These are phyloP conservation scores for Parietaria judaica DNA, from an alignment of 306 rosid species.

Conservation along the genomic window DNA sequence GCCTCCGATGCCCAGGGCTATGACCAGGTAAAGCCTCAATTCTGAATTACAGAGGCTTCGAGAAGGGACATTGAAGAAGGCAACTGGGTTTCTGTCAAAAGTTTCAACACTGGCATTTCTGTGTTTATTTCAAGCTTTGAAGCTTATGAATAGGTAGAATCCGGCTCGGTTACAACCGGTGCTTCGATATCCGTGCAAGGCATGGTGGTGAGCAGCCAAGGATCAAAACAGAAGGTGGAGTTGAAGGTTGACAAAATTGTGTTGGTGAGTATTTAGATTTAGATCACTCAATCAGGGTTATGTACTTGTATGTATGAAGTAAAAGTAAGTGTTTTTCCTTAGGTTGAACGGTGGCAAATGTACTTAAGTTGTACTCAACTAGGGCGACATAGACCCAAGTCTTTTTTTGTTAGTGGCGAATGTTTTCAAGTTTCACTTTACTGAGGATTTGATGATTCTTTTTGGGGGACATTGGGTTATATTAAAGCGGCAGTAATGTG, in stretches of 20 bases:
- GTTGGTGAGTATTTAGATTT: constrained; percentile 63
- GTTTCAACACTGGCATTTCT: constrained; percentile 1
- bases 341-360: too few species aligned
- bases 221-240: constrained; percentile 88
- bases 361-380: too few species aligned
- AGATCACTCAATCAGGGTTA: not conserved
- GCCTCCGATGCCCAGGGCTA: constrained; percentile 61
- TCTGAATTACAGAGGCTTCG: not conserved
- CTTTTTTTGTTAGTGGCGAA: too few species aligned
- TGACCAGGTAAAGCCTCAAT: constrained; percentile 45
- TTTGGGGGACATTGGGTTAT: too few species aligned
- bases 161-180: constrained; percentile 70
- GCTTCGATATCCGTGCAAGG: constrained; percentile 93
- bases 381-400: too few species aligned
- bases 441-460: too few species aligned
- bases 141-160: constrained; percentile 59
- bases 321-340: too few species aligned
- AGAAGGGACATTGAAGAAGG: too few species aligned
- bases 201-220: constrained; percentile 65
- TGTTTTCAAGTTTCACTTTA: too few species aligned
- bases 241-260: constrained; percentile 71
- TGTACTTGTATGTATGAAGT: too few species aligned
- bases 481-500: too few species aligned
- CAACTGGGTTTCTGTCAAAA: too few species aligned
- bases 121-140: constrained; percentile 25